Evolutionary conservation across 2,329 filamentous ascomycete genomes (phyloP).

Genomic region (Ophidiomyces ophidiicola): DNA sequence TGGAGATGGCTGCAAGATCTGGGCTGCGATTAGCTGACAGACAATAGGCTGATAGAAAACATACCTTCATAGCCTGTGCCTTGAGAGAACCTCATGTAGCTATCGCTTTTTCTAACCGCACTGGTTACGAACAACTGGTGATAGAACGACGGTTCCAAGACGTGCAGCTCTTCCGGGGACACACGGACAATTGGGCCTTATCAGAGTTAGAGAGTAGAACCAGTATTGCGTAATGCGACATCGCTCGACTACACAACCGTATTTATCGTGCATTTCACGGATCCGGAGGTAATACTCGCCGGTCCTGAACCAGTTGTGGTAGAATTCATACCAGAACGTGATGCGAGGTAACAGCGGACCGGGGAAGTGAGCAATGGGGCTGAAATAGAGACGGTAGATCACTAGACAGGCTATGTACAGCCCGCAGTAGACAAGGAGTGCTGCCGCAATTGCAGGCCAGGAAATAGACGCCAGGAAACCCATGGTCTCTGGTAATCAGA

Average conservation of each 20-base stretch:
- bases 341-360: constrained; percentile 21
- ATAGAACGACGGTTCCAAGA: constrained; percentile 17
- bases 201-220: not conserved
- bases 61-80: constrained; percentile 7
- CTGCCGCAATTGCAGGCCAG: no score
- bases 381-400: constrained; percentile 23
- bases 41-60: not conserved
- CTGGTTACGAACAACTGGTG: not conserved
- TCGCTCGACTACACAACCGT: constrained; percentile 18
- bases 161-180: constrained; percentile 23
- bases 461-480: no score
- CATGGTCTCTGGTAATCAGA: no score
- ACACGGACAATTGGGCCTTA: constrained; percentile 26
- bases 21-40: not conserved
- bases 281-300: constrained; percentile 16
- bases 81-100: constrained; percentile 1
- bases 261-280: constrained; percentile 17
- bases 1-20: not conserved
- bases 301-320: constrained; percentile 10
- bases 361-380: constrained; percentile 23
- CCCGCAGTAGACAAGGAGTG: no score
- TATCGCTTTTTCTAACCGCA: constrained; percentile 5
- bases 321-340: constrained; percentile 12
- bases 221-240: constrained; percentile 18
- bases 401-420: constrained; percentile 7